Conservation (phyloP, 2,329 filamentous ascomycete species). For the Geosmithia morbida region DNA sequence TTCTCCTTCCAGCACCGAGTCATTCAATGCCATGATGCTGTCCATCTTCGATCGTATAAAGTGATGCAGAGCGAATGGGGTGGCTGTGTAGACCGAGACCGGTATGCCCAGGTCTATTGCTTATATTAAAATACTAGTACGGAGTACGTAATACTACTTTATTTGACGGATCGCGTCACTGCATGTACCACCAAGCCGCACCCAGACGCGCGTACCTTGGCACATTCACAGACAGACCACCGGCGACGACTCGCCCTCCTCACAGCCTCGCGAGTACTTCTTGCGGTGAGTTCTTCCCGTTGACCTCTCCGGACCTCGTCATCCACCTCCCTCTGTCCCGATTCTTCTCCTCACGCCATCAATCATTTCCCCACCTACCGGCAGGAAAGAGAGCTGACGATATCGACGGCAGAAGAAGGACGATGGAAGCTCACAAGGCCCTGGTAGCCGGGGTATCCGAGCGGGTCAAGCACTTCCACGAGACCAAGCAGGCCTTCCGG, state of each 20-base stretch:
- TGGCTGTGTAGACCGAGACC: no score
- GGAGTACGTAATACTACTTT: background rate
- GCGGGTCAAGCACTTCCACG: slow-evolving; percentile 27
- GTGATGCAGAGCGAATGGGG: no score
- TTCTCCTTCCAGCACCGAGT: no score
- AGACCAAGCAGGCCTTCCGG: slow-evolving; percentile 42
- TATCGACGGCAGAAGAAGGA: background rate
- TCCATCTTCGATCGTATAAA: no score
- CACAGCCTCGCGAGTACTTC: background rate
- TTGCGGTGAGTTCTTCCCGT: background rate
- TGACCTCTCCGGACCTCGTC: no score
- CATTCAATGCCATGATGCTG: no score
- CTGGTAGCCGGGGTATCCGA: slow-evolving; percentile 27
- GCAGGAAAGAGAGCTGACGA: background rate
- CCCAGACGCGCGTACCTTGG: background rate
- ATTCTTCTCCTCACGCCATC: no score
- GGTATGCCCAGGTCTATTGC: no score
- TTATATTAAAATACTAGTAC: background rate
- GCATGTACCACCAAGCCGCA: background rate
- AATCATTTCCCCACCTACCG: no score
- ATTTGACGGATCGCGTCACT: background rate
- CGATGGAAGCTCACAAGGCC: slow-evolving; percentile 27
- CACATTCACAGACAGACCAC: background rate
- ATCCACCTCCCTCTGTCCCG: no score
- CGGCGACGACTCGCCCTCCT: background rate